Evolutionary conservation across 2,329 filamentous ascomycete species (phyloP).

Genomic region (Plenodomus biglobosus): DNA sequence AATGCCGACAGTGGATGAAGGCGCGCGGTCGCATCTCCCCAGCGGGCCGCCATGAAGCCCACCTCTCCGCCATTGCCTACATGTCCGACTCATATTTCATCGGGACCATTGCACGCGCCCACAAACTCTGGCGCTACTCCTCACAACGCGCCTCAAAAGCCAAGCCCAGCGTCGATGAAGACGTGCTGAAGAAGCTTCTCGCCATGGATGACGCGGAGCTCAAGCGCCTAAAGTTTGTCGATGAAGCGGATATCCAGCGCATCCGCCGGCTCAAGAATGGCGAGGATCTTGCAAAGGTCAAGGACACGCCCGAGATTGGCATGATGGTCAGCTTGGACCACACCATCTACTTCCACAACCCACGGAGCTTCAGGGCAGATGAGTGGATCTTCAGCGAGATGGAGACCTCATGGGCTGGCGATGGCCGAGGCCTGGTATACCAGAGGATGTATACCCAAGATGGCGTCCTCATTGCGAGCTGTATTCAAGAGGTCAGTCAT

Average conservation of each 20-base stretch:
- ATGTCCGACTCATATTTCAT: slow-evolving; percentile 94
- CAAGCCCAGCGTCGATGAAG: slow-evolving; percentile 46
- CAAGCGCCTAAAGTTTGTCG: slow-evolving; percentile 47
- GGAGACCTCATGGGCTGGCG: slow-evolving; percentile 77
- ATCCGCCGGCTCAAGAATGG: slow-evolving; percentile 42
- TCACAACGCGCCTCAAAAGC: slow-evolving; percentile 45
- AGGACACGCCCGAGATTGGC: slow-evolving; percentile 62
- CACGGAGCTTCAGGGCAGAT: slow-evolving; percentile 53
- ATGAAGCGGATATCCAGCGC: slow-evolving; percentile 55
- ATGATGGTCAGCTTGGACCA: slow-evolving; percentile 87
- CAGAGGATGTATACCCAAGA: slow-evolving; percentile 73
- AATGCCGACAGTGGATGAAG: slow-evolving; percentile 69
- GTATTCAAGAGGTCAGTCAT: slow-evolving; percentile 69
- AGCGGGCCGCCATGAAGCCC: slow-evolving; percentile 73
- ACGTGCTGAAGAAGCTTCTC: slow-evolving; percentile 49
- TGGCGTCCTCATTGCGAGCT: slow-evolving; percentile 74
- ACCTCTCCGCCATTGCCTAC: slow-evolving; percentile 87
- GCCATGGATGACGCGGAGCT: slow-evolving; percentile 49
- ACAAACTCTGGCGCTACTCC: slow-evolving; percentile 75
- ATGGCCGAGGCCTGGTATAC: slow-evolving; percentile 73
- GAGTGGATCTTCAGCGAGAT: slow-evolving; percentile 82
- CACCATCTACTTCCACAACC: slow-evolving; percentile 58
- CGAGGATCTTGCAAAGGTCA: slow-evolving; percentile 48
- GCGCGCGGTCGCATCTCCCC: slow-evolving; percentile 73
- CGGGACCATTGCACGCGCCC: slow-evolving; percentile 79